phyloP scores from a whole-genome alignment of 306 rosid species.

The Cucumis hystrix region DNA sequence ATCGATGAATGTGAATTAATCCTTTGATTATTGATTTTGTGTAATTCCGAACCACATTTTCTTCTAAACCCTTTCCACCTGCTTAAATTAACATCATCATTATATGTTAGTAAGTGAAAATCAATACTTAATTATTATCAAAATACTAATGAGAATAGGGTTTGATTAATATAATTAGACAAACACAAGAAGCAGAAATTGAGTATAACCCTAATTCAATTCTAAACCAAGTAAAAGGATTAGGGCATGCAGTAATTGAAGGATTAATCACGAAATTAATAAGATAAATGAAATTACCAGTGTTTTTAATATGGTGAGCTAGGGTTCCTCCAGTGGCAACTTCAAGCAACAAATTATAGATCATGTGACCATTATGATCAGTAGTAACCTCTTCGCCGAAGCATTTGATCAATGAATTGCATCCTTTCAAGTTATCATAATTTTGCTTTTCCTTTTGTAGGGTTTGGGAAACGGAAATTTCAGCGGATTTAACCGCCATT shows the following conservation, averaged over 20 bases:
- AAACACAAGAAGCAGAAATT: no score
- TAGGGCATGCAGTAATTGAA: no score
- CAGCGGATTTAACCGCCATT: constrained; percentile 20
- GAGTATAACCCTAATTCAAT: no score
- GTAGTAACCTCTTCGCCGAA: neutral
- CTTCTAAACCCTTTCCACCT: constrained; percentile 6
- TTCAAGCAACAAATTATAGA: neutral
- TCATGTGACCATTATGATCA: constrained; percentile 2
- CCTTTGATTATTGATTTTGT: constrained; percentile 17
- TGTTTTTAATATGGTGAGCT: neutral
- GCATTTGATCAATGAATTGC: neutral
- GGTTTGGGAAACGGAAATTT: constrained; percentile 9
- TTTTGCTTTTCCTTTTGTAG: constrained; percentile 15
- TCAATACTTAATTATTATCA: no score
- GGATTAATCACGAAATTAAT: no score
- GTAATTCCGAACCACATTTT: constrained; percentile 6
- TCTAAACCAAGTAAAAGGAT: no score
- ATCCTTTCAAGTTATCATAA: neutral
- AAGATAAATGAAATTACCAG: neutral
- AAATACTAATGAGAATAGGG: no score
- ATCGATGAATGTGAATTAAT: constrained; percentile 8
- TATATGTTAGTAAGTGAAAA: no score
- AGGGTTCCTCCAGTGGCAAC: neutral
- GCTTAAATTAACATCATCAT: neutral
- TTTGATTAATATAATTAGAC: no score